Evolutionary conservation across 116 monocot genomes (phyloP), one percentile per base, ranked within the genome.

Genomic region (Papilionanthe hybrid): DNA sequence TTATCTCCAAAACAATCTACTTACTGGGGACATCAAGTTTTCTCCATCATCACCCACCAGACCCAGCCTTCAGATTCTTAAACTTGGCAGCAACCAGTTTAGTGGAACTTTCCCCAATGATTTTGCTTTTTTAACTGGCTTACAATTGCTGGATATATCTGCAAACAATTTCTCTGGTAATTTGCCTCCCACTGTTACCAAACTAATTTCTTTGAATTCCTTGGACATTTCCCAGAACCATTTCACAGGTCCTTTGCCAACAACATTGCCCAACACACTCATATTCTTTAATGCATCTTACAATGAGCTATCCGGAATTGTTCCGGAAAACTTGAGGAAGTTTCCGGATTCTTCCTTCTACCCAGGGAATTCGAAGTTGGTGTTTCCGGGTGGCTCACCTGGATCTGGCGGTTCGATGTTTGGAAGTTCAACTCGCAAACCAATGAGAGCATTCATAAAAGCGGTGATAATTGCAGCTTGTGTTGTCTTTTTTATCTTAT

Each of bases 321-420:
- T 98, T 58, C 98, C 98, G 11, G 63, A 71, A 44, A 98, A 91
- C 79, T 87, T 98, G 55, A 85, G 87, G 79, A 98, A 91, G 81
- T 98, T 98, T 57, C 98, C 94, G 27, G 94, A 98, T 48, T 98
- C 98, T 84, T 91, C 94, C 50, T 98, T 98, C 87, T 93, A 91
- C 48, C 98, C 98, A 15, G 98, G 98, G 79, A 98, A 98, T 80
- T 72, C 94, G 9, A 88, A 87, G 49, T 80, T 98, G 78, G 55
- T 77, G 72, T 77, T 83, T 37, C 98, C 94, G 47, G 56, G 80
- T 44, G 84, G 83, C 50, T 63, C 81, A 55, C 76, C 92, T 37
- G 86, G 88, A 66, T 71, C 86, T 10, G 65, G 74, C 11, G 82
- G 22, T 78, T 43, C 85, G 72, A 30, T 84, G 32, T 60, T 81